Evolutionary conservation across 2,329 filamentous ascomycete genomes (phyloP), one percentile per base, ranked within the genome.

Genomic region (Chalara sp.): DNA sequence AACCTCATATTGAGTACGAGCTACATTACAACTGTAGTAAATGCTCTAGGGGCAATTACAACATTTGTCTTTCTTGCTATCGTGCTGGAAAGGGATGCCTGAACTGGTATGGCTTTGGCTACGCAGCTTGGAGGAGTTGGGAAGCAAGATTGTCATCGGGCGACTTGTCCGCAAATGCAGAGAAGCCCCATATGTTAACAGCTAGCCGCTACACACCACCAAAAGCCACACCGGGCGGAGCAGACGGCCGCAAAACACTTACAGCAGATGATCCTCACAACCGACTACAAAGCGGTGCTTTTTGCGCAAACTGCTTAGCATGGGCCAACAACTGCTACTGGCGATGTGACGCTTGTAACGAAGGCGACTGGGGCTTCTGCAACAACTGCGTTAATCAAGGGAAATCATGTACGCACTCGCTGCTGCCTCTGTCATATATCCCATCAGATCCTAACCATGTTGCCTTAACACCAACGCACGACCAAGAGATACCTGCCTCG

Each of bases 321-420:
- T 87, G 82, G 72, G 79, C 89, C 0, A 91, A 95, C 61, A 79
- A 85, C 47, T 93, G 89, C 68, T 95, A 88, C 68, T 97, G 91
- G 92, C 84, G 87, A 55, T 97, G 92, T 66, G 81, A 86, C 53
- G 67, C 77, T 30, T 97, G 92, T 70, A 96, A 96, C 61, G 83
- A 93, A 55, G 92, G 89, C 5, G 91, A 95, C 63, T 97, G 91
- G 91, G 92, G 92, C 0, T 96, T 89, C 65, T 97, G 92, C 69
- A 89, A 91, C 60, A 72, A 77, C 53, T 97, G 92, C 58, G 89
- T 96, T 32, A 91, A 92, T 53, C 83, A 85, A 65, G 90, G 89
- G 12, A 77, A 78, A 53, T 86, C 83, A 53, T 97, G 92, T 68
- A 87, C 84, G 0, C 92, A 97, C 63, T 76, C 86, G 6, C 74